Percentiles rank a stretch among this genome's conserved stretches.
Conservation (phyloP, 2,329 filamentous ascomycete genomes). For the Biscogniauxia mediterranea region DNA sequence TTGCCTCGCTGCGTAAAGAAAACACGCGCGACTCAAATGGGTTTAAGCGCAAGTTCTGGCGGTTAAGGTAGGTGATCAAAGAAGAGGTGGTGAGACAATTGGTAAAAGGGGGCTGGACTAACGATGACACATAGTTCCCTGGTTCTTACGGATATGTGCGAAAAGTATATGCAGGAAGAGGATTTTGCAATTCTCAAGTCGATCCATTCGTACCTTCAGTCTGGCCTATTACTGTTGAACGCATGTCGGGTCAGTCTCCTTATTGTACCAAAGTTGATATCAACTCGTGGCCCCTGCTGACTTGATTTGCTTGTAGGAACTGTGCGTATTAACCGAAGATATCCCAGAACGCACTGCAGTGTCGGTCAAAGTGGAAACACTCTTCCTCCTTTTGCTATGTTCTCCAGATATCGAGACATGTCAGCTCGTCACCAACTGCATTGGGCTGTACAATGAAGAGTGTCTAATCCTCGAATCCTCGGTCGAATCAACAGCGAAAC, state of each 20-base stretch:
- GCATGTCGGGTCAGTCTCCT: conserved; percentile 44
- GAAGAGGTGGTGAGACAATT: conserved; percentile 4
- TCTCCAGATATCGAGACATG: conserved; percentile 65
- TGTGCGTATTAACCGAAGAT: conserved; percentile 53
- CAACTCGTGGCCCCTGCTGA: conserved; percentile 5
- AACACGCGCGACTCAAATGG: conserved; percentile 36
- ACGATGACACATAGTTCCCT: conserved; percentile 35
- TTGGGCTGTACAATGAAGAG: conserved; percentile 62
- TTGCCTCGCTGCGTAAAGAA: conserved; percentile 36
- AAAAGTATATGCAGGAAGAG: conserved; percentile 43
- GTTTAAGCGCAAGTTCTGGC: conserved; percentile 51
- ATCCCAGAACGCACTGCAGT: conserved; percentile 53
- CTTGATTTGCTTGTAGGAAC: conserved; percentile 41
- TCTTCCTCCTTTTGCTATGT: conserved; percentile 62
- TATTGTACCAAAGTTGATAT: neutral
- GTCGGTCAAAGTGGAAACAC: conserved; percentile 58
- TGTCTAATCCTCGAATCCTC: conserved; percentile 53
- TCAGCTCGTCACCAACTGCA: conserved; percentile 61
- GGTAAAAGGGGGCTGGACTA: conserved; percentile 13
- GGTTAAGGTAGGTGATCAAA: conserved; percentile 43
- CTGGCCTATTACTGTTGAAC: conserved; percentile 51
- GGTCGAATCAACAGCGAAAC: conserved; percentile 46
- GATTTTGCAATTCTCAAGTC: conserved; percentile 44
- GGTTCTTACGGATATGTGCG: conserved; percentile 49
- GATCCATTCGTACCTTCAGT: conserved; percentile 56